Percentiles rank a stretch among this genome's conserved stretches.
Evolutionary conservation across 257 asterid species (phyloP).

Genomic region (Solanum ahanhuiri): DNA sequence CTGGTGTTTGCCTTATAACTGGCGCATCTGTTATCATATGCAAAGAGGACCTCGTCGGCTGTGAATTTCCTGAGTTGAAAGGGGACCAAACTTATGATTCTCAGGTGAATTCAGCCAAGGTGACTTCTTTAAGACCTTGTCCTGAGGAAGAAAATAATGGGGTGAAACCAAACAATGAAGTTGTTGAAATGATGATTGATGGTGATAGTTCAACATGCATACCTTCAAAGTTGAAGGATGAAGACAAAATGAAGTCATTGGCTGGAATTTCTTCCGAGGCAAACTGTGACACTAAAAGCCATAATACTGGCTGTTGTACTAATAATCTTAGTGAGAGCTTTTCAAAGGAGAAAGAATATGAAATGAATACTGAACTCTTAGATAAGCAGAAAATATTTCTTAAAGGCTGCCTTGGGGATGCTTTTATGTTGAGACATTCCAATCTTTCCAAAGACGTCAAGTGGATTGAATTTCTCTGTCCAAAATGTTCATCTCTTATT

Average conservation of each 20-base stretch:
- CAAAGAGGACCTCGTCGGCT: conserved; percentile 56
- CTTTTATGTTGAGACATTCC: conserved; percentile 68
- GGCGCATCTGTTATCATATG: conserved; percentile 52
- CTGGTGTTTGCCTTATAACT: conserved; percentile 69
- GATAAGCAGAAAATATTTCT: conserved; percentile 67
- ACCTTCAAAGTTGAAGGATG: conserved; percentile 17
- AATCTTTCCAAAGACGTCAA: conserved; percentile 57
- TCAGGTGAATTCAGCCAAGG: conserved; percentile 10
- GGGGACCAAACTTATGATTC: conserved; percentile 6
- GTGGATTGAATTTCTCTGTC: conserved; percentile 63
- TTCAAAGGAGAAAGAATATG: conserved; percentile 14
- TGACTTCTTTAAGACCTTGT: neutral
- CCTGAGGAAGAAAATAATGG: conserved; percentile 10
- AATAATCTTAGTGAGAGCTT: conserved; percentile 16
- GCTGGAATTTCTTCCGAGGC: neutral
- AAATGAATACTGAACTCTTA: conserved; percentile 32
- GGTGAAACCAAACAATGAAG: conserved; percentile 7
- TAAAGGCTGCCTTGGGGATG: conserved; percentile 75
- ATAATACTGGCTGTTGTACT: conserved; percentile 28
- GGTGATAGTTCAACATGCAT: conserved; percentile 24
- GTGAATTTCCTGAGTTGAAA: conserved; percentile 25
- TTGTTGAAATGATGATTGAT: conserved; percentile 6
- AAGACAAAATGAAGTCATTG: conserved; percentile 13
- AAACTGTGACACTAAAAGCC: neutral
- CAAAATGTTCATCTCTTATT: conserved; percentile 57